phyloP scores from a whole-genome alignment of 345 rosid species.

The Salix viminalis region DNA sequence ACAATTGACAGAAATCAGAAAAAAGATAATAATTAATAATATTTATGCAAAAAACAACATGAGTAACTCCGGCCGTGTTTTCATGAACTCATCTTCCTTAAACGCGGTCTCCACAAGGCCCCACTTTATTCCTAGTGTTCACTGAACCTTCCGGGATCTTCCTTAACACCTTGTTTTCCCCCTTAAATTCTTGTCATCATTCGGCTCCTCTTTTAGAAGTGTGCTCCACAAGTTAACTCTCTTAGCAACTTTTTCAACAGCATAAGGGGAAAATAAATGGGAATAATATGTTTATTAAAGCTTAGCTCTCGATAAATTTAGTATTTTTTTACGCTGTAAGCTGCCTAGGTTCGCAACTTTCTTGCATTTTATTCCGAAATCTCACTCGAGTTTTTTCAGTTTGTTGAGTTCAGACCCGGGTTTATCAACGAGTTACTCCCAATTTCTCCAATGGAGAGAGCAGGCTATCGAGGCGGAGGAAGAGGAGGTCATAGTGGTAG shows the following conservation, averaged over 20 bases:
- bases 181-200: background rate
- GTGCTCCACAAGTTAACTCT: background rate
- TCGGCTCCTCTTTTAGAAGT: background rate
- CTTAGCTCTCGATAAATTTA: too few species aligned
- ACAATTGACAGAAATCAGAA: too few species aligned
- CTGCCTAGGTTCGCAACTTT: background rate
- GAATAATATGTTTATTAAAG: too few species aligned
- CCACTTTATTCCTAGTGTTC: background rate
- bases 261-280: background rate
- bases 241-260: background rate
- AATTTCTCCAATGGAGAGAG: slow-evolving; percentile 48
- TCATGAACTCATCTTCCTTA: background rate
- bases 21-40: background rate
- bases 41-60: background rate
- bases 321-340: too few species aligned
- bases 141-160: slow-evolving; percentile 7
- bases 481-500: slow-evolving; percentile 15
- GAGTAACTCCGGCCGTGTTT: slow-evolving; percentile 1
- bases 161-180: background rate
- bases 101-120: background rate
- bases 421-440: slow-evolving; percentile 9
- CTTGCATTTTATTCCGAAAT: background rate
- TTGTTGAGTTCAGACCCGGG: background rate
- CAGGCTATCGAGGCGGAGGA: slow-evolving; percentile 15
- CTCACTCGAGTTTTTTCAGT: background rate